Conservation (phyloP, 805 yeast species). For the Grigorovia transvaalensis region DNA sequence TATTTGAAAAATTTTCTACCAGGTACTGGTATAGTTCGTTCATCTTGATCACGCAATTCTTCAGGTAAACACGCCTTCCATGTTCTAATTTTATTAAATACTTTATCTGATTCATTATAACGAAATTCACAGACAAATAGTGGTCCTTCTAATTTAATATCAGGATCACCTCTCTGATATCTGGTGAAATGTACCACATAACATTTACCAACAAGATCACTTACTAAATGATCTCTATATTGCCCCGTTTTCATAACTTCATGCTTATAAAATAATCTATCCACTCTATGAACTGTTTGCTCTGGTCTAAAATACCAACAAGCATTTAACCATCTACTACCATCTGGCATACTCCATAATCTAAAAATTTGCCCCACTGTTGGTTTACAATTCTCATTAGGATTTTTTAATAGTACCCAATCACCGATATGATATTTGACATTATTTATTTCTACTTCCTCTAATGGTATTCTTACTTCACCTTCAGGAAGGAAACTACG, state of each 20-base stretch:
- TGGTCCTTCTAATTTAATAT: constrained; percentile 66
- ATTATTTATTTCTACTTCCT: constrained; percentile 60
- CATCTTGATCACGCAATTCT: constrained; percentile 78
- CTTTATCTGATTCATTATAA: constrained; percentile 82
- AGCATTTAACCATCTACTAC: constrained; percentile 77
- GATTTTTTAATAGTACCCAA: constrained; percentile 87
- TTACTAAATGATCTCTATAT: constrained; percentile 84
- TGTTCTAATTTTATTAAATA: constrained; percentile 88
- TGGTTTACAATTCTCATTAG: constrained; percentile 81
- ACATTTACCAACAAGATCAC: constrained; percentile 85
- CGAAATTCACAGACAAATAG: constrained; percentile 91
- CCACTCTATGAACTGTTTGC: constrained; percentile 90
- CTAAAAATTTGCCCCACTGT: constrained; percentile 89
- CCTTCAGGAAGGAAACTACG: constrained; percentile 51
- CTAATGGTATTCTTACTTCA: constrained; percentile 66
- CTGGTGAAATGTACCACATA: constrained; percentile 90
- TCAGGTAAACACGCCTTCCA: constrained; percentile 99
- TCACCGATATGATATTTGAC: constrained; percentile 79
- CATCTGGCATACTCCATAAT: constrained; percentile 73
- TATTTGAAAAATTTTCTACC: constrained; percentile 59
- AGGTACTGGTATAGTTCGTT: constrained; percentile 62
- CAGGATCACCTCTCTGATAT: constrained; percentile 91
- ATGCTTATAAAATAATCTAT: constrained; percentile 79
- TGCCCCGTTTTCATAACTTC: constrained; percentile 96
- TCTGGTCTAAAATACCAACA: constrained; percentile 98